Conservation (phyloP, 2,329 filamentous ascomycete genomes). For the Penicillium sp. region DNA sequence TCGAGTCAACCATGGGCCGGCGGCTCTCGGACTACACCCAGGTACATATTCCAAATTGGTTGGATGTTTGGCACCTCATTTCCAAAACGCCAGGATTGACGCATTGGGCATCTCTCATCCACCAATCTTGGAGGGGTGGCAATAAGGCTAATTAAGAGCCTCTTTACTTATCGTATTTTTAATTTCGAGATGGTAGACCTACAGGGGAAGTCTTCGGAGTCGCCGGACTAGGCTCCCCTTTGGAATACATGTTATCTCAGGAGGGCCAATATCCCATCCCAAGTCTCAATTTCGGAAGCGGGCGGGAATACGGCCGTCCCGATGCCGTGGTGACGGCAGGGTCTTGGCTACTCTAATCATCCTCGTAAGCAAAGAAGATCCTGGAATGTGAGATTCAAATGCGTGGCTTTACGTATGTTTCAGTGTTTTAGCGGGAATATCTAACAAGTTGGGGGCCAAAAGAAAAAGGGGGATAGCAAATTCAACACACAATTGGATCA, state of each 20-base stretch:
- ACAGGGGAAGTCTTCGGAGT: slow-evolving; percentile 13
- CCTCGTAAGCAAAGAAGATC: not conserved
- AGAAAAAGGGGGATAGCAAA: not conserved
- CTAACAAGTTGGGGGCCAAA: slow-evolving; percentile 7
- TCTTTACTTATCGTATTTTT: not conserved
- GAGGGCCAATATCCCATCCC: not conserved
- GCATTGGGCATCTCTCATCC: not conserved
- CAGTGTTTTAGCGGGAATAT: not conserved
- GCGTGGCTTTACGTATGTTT: not conserved
- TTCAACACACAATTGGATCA: not conserved
- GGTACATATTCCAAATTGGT: too few species aligned
- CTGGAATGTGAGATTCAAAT: not conserved
- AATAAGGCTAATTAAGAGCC: not conserved
- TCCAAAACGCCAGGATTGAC: not conserved
- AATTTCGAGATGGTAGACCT: slow-evolving; percentile 3
- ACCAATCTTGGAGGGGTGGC: not conserved
- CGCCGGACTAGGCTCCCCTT: slow-evolving; percentile 5
- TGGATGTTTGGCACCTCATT: not conserved
- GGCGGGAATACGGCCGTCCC: slow-evolving; percentile 5
- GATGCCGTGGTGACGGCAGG: slow-evolving; percentile 13
- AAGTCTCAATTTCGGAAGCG: not conserved
- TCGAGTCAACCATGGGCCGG: not conserved
- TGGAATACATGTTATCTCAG: not conserved
- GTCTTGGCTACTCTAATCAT: slow-evolving; percentile 10
- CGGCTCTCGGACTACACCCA: not conserved